Percentiles rank a stretch among this genome's conserved stretches.
These are phyloP conservation scores for Clitopilus hobsonii DNA, from an alignment of 768 basidiomycete species.

Conservation along the genomic window DNA sequence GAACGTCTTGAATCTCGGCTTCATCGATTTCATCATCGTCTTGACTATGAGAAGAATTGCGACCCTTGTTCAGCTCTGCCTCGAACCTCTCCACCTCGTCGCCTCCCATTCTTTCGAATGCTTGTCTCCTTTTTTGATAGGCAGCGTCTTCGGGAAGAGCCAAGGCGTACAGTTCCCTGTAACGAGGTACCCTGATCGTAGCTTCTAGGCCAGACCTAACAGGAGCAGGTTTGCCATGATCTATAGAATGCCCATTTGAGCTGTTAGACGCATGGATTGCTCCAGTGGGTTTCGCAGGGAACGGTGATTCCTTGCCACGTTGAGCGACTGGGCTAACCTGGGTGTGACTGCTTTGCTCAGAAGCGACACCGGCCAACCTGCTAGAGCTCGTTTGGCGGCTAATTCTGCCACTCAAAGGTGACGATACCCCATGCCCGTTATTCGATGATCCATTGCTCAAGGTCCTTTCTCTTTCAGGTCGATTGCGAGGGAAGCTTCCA, in stretches of 20 bases:
- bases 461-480: not conserved
- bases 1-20: constrained; percentile 29
- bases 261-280: not conserved
- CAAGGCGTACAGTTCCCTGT: constrained; percentile 27
- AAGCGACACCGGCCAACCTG: constrained; percentile 7
- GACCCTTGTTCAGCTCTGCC: constrained; percentile 13
- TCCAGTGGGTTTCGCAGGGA: constrained; percentile 36
- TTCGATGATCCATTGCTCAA: constrained; percentile 1
- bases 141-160: not conserved
- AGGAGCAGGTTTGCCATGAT: constrained; percentile 11
- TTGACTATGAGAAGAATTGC: constrained; percentile 14
- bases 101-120: not conserved
- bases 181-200: constrained; percentile 21
- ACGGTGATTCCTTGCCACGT: constrained; percentile 46
- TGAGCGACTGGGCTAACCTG: constrained; percentile 21
- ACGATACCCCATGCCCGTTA: not conserved
- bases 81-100: constrained; percentile 1
- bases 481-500: constrained; percentile 1
- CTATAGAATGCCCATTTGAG: not conserved
- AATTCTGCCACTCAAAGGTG: not conserved
- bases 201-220: constrained; percentile 20
- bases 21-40: constrained; percentile 21
- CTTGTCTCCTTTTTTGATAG: constrained; percentile 3
- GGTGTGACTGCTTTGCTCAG: constrained; percentile 4
- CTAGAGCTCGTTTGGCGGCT: constrained; percentile 6